Evolutionary conservation across 305 asterid genomes (phyloP).

Genomic region (Rubia tinctorum): DNA sequence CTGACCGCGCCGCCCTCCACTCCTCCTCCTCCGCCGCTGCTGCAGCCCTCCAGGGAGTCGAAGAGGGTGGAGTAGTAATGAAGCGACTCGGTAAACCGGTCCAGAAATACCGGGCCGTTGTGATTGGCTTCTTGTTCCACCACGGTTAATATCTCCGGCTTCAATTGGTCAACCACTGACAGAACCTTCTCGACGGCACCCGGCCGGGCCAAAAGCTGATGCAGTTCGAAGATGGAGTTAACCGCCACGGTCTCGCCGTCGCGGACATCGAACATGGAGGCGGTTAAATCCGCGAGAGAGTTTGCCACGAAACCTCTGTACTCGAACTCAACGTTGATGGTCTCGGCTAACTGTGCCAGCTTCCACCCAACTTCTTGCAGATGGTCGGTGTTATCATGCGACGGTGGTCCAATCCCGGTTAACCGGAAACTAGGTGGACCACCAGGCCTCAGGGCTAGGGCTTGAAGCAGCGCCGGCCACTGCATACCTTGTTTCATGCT

Average conservation of each 20-base stretch:
- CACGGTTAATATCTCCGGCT: constrained; percentile 69
- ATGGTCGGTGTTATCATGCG: constrained; percentile 63
- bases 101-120: constrained; percentile 65
- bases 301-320: constrained; percentile 68
- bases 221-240: constrained; percentile 82
- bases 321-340: constrained; percentile 66
- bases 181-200: constrained; percentile 63
- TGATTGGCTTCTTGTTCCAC: constrained; percentile 94
- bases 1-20: constrained; percentile 25
- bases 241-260: constrained; percentile 76
- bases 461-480: constrained; percentile 91
- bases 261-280: constrained; percentile 65
- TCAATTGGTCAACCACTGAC: constrained; percentile 47
- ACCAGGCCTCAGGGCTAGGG: constrained; percentile 70
- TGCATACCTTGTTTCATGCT: constrained; percentile 95
- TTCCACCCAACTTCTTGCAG: constrained; percentile 74
- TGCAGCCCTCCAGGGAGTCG: constrained; percentile 77
- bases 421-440: constrained; percentile 82
- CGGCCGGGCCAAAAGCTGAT: constrained; percentile 60
- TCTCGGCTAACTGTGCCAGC: constrained; percentile 64
- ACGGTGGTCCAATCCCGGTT: constrained; percentile 81
- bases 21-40: constrained; percentile 28
- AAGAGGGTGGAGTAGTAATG: constrained; percentile 87
- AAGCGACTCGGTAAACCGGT: constrained; percentile 73
- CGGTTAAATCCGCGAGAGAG: constrained; percentile 68